Base-by-base conservation (phyloP, 345 rosid species). In the Gossypium stocksii region DNA sequence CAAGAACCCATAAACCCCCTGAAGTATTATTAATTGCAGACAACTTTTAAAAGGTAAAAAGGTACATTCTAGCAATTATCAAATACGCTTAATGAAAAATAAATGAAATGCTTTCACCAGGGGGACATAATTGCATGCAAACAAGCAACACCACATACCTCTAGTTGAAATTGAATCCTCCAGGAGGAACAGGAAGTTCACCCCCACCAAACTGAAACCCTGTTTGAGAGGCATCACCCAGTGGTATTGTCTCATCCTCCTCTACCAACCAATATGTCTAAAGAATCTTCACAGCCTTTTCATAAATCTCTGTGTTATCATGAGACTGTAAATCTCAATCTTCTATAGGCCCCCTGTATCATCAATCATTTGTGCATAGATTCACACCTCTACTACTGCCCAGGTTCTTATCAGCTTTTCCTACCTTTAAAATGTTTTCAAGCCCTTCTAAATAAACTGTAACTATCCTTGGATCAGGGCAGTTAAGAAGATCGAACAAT, bases 391-490 rank as follows among this genome's bases (percentile, higher is more conserved):
- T 15, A 4, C 16, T 58, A 58, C 8, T 58, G 2, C 34, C 34
- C 17, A 58, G 62, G 16, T 58, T 58, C 34, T 58, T 58, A 58
- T 23, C 82, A 34, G 84, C 86, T 81, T 87, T 86, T 71, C 93
- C 93, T 34, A 83, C 82, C 83, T 86, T 86, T 80, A 87, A 79
- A 72, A 87, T 82, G 67, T 87, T 89, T 51, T 89, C 88, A 4
- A 89, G 86, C 52, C 89, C 86, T 74, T 85, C 89, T 73, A 89
- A 79, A 79, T 87, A 87, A 72, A 87, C 76, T 15, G 85, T 87
- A 27, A 67, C 71, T 7, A 88, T 93, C 74, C 95, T 88, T 64
- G 94, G 92, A 84, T 93, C 97, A 9, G 93, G 92, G 83, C 92
- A 89, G 45, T 79, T 77, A 58, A 93, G 84, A 74, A 93, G 98